A percentile compares a stretch with the other conserved stretches of the same genome.
Conservation (phyloP, 2,329 filamentous ascomycete genomes). For the Metarhizium brunneum region DNA sequence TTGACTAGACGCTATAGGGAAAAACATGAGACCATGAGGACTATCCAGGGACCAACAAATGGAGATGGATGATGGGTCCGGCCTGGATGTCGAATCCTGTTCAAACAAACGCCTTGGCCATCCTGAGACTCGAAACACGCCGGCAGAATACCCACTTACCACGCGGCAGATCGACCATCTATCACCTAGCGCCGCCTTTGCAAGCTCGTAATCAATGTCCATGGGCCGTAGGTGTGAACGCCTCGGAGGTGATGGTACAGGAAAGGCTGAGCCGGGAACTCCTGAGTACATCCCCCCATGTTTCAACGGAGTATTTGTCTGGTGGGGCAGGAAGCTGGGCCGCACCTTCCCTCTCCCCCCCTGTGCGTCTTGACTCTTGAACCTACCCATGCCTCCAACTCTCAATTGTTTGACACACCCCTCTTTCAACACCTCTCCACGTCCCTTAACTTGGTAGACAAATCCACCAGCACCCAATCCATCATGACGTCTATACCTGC, state of each 20-base stretch:
- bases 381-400: background rate
- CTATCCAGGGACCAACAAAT: background rate
- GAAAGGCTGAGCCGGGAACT: background rate
- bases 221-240: background rate
- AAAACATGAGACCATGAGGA: background rate
- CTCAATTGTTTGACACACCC: background rate
- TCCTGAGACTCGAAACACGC: background rate
- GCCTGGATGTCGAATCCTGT: background rate
- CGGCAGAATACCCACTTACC: background rate
- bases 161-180: background rate
- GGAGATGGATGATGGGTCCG: background rate
- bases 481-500: background rate
- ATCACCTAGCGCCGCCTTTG: background rate
- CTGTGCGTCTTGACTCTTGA: background rate
- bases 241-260: too few species aligned
- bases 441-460: background rate
- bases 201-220: background rate
- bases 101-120: background rate
- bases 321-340: background rate
- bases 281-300: conserved; percentile 7
- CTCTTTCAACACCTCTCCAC: background rate
- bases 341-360: background rate
- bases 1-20: background rate
- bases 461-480: background rate
- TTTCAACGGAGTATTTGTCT: conserved; percentile 7